These are phyloP conservation scores for Verticillium alfalfae DNA, from an alignment of 2,329 filamentous ascomycete genomes.

Conservation along the genomic window DNA sequence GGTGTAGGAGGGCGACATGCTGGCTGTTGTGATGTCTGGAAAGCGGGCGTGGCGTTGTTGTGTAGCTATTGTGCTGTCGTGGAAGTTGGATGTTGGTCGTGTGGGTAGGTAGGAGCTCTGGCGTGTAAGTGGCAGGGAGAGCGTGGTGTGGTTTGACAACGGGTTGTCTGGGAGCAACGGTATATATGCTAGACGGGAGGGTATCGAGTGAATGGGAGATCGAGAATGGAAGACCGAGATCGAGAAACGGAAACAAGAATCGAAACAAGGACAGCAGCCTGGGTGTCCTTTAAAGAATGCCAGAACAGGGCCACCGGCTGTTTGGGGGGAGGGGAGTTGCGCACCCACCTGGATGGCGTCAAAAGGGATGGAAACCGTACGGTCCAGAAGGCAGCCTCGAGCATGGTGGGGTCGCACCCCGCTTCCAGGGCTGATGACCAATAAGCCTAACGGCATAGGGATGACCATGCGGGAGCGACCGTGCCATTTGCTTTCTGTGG, in stretches of 20 bases:
- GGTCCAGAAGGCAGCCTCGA: not conserved
- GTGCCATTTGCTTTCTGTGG: conserved; percentile 12
- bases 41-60: not conserved
- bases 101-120: not conserved
- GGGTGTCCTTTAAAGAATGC: not conserved
- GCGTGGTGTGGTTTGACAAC: not conserved
- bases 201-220: not conserved
- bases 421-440: not conserved
- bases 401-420: not conserved
- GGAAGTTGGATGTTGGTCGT: not conserved
- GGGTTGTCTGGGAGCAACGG: not conserved
- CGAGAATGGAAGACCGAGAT: not conserved
- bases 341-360: conserved; percentile 1
- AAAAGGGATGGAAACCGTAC: conserved; percentile 2
- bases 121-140: not conserved
- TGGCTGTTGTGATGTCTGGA: conserved; percentile 9
- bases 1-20: conserved; percentile 55
- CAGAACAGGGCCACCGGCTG: too few species aligned
- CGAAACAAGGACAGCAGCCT: not conserved
- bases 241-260: not conserved
- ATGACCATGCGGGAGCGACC: conserved; percentile 7
- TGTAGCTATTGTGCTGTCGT: not conserved
- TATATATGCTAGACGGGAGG: too few species aligned
- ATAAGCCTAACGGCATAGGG: conserved; percentile 4
- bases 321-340: not conserved